phyloP scores from a whole-genome alignment of 169 alveolate species.

The Cryptosporidium ubiquitum region DNA sequence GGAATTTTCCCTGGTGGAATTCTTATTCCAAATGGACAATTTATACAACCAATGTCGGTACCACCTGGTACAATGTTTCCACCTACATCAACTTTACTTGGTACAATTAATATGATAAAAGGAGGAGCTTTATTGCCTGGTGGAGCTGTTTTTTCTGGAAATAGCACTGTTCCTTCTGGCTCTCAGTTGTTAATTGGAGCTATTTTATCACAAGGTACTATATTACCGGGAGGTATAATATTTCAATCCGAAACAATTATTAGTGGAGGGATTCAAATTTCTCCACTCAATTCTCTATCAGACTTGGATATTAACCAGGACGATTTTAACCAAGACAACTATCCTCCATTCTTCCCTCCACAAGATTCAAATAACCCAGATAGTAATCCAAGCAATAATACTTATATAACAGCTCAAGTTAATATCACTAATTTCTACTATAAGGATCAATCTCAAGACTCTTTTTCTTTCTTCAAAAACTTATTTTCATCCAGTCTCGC shows the following conservation, averaged over 20 bases:
- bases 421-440: constrained; percentile 63
- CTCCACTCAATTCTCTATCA: constrained; percentile 48
- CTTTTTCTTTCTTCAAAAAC: constrained; percentile 62
- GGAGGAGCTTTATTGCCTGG: constrained; percentile 72
- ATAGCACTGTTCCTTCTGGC: constrained; percentile 68
- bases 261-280: constrained; percentile 53
- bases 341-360: constrained; percentile 58
- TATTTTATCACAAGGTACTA: constrained; percentile 58
- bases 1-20: constrained; percentile 74
- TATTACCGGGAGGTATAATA: constrained; percentile 67
- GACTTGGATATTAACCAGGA: constrained; percentile 67
- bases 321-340: constrained; percentile 43
- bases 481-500: constrained; percentile 60
- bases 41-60: constrained; percentile 55
- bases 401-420: constrained; percentile 67
- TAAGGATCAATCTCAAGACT: constrained; percentile 66
- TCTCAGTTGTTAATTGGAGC: constrained; percentile 58
- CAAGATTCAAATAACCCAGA: not conserved
- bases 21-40: constrained; percentile 66
- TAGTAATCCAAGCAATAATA: not conserved
- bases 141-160: constrained; percentile 71
- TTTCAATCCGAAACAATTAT: constrained; percentile 44
- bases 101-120: constrained; percentile 30
- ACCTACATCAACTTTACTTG: constrained; percentile 51
- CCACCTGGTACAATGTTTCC: constrained; percentile 73